phyloP scores from a whole-genome alignment of 164 flowering plant genomes.

The Macadamia integrifolia region DNA sequence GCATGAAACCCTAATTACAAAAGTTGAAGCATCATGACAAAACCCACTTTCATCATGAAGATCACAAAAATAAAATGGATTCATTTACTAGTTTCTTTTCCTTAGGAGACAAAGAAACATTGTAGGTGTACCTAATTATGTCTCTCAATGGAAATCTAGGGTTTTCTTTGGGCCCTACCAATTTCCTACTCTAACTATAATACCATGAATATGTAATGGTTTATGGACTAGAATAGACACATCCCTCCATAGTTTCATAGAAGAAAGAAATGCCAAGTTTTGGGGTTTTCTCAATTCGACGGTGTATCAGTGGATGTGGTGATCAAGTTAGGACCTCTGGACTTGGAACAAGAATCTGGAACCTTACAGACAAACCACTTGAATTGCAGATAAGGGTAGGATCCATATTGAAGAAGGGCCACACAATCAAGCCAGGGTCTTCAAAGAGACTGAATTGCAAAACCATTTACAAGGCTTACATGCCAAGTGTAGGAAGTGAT shows the following conservation, averaged over 20 bases:
- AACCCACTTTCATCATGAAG: no score
- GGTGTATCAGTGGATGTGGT: conserved; percentile 47
- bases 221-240: not conserved
- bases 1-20: no score
- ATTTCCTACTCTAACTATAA: conserved; percentile 5
- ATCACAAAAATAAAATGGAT: conserved; percentile 1
- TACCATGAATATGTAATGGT: not conserved
- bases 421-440: conserved; percentile 61
- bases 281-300: conserved; percentile 21
- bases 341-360: conserved; percentile 58
- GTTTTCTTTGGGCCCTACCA: conserved; percentile 20
- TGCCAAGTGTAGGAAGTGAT: conserved; percentile 29
- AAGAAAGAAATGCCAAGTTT: conserved; percentile 23
- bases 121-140: not conserved
- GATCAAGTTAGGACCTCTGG: conserved; percentile 37
- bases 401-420: conserved; percentile 64
- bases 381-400: conserved; percentile 83
- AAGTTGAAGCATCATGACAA: no score
- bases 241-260: conserved; percentile 1
- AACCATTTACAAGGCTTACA: conserved; percentile 64
- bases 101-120: conserved; percentile 4
- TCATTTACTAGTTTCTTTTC: conserved; percentile 9
- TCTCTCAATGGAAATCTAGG: conserved; percentile 1
- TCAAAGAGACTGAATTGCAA: conserved; percentile 72
- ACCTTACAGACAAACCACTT: conserved; percentile 54